A percentile compares a stretch with the other conserved stretches of the same genome.
Conservation (phyloP, 805 yeast genomes). For the Jamesozyma hellenica region DNA sequence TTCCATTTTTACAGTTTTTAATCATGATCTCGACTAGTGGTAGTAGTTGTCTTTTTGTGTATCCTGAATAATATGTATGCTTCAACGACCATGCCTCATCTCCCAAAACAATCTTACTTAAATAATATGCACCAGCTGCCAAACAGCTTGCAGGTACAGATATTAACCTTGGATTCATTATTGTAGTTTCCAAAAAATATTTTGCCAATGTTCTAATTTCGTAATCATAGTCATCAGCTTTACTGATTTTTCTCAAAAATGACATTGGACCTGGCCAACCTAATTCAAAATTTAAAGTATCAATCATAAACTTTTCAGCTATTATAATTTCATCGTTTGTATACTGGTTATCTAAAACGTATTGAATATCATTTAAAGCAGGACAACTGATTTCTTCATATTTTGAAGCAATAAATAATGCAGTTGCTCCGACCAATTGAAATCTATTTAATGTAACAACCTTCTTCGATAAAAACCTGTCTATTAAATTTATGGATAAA, state of each 20-base stretch:
- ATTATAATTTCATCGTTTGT: slow-evolving; percentile 64
- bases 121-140: slow-evolving; percentile 83
- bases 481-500: slow-evolving; percentile 76
- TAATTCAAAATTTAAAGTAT: slow-evolving; percentile 78
- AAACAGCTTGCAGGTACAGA: slow-evolving; percentile 87
- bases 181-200: slow-evolving; percentile 73
- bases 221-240: slow-evolving; percentile 91
- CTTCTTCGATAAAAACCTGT: slow-evolving; percentile 69
- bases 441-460: slow-evolving; percentile 70
- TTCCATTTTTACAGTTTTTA: slow-evolving; percentile 49
- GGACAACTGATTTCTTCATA: slow-evolving; percentile 93
- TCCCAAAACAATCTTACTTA: slow-evolving; percentile 60
- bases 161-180: slow-evolving; percentile 80
- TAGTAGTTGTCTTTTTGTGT: slow-evolving; percentile 65
- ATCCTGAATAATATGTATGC: slow-evolving; percentile 81
- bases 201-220: slow-evolving; percentile 86
- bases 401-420: slow-evolving; percentile 87
- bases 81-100: slow-evolving; percentile 73
- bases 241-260: slow-evolving; percentile 77
- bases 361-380: slow-evolving; percentile 74
- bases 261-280: slow-evolving; percentile 99
- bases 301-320: slow-evolving; percentile 88
- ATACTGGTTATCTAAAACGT: slow-evolving; percentile 81
- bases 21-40: slow-evolving; percentile 64
- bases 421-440: slow-evolving; percentile 89